Evolutionary conservation across 2,329 filamentous ascomycete genomes (phyloP), one percentile per base, ranked within the genome.

Genomic region (Talaromyces rugulosus): DNA sequence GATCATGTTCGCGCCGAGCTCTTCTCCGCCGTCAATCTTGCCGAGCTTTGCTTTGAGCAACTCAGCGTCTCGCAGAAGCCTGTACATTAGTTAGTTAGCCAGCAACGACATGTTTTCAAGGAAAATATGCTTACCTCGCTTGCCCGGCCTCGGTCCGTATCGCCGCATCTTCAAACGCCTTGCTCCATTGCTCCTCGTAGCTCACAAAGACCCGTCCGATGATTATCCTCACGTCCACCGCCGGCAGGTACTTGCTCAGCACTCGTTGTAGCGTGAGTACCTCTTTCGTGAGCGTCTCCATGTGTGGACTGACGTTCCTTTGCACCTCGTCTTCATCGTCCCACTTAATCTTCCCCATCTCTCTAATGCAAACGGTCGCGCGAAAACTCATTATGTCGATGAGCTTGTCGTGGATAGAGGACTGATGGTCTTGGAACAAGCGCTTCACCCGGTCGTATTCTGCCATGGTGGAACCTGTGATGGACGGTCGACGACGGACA

Each of bases 381-480:
- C 92, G 86, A 1, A 86, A 87, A 61, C 87, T 89, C 90, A 96
- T 96, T 59, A 97, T 96, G 65, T 96, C 92, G 23, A 96, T 89
- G 0, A 96, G 81, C 73, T 97, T 97, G 71, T 96, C 91, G 73
- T 94, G 91, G 63, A 97, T 96, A 64, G 85, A 92, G 65, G 88
- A 87, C 72, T 96, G 92, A 71, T 97, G 92, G 71, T 97, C 92
- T 71, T 96, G 91, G 67, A 90, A 88, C 8, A 93, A 78, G 18
- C 91, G 85, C 66, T 90, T 89, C 58, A 95, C 87, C 74, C 91
- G 94, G 78, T 96, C 93, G 69, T 96, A 96, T 66, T 96, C 92
- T 50, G 85, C 87, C 78, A 93, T 90, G 30, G 92, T 75, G 18
- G 80, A 74, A 70, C 74, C 69, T 2, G 85, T 81, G 63, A 59